A percentile compares a stretch with the other conserved stretches of the same genome.
Conservation (phyloP, 2,329 filamentous ascomycete species). For the Fusarium sp. region DNA sequence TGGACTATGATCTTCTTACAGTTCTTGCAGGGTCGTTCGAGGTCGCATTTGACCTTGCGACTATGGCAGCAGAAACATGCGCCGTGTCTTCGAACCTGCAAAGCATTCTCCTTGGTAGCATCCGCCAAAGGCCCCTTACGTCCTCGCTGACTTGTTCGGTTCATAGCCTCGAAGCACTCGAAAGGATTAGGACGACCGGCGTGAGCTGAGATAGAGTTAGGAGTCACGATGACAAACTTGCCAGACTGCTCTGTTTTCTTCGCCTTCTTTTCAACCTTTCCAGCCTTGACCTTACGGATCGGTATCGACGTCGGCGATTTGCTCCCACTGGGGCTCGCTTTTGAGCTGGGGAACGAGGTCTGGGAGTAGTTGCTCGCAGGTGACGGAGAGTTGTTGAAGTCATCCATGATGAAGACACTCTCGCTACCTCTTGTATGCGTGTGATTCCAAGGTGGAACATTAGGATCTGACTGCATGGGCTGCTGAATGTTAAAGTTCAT, state of each 20-base stretch:
- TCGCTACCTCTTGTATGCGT: constrained; percentile 49
- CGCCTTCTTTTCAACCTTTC: constrained; percentile 62
- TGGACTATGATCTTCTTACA: constrained; percentile 64
- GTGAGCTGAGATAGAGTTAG: constrained; percentile 64
- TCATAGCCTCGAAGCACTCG: constrained; percentile 66
- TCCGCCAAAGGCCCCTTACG: constrained; percentile 67
- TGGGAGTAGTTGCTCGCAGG: constrained; percentile 48
- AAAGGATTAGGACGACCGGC: constrained; percentile 64
- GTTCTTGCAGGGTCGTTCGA: constrained; percentile 66
- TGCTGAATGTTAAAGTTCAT: constrained; percentile 54
- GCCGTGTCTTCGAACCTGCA: constrained; percentile 65
- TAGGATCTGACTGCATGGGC: constrained; percentile 51
- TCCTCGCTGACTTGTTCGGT: constrained; percentile 63
- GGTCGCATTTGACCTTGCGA: constrained; percentile 69
- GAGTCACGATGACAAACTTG: constrained; percentile 68
- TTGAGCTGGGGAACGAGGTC: constrained; percentile 49
- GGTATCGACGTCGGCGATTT: constrained; percentile 50
- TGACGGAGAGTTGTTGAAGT: constrained; percentile 53
- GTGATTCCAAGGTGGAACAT: constrained; percentile 59
- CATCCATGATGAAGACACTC: constrained; percentile 55
- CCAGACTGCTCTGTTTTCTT: constrained; percentile 51
- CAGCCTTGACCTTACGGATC: constrained; percentile 58
- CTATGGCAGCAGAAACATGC: constrained; percentile 71
- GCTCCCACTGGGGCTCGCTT: constrained; percentile 37
- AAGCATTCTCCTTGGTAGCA: constrained; percentile 66